Evolutionary conservation across 305 asterid genomes (phyloP).

Genomic region (Rubia peregrina): DNA sequence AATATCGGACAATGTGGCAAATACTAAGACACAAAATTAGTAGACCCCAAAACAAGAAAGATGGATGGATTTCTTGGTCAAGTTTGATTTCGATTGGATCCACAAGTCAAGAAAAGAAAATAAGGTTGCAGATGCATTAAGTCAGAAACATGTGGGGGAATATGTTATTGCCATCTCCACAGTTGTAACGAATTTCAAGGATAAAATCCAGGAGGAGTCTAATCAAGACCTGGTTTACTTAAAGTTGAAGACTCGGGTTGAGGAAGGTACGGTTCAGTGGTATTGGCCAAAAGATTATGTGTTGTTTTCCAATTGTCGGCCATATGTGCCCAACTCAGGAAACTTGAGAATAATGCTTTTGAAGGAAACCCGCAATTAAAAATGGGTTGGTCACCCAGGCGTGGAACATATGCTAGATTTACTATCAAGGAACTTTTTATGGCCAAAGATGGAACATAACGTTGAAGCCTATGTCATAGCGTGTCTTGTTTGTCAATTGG

Average conservation of each 20-base stretch:
- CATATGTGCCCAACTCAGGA: neutral
- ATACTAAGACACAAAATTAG: neutral
- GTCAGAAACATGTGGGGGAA: neutral
- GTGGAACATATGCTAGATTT: neutral
- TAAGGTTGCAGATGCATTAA: neutral
- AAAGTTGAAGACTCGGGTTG: too few relatives aligned
- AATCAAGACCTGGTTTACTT: too few relatives aligned
- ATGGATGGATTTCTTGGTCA: neutral
- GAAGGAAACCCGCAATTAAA: neutral
- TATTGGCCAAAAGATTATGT: too few relatives aligned
- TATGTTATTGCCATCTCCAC: neutral
- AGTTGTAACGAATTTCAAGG: too few relatives aligned
- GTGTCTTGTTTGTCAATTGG: neutral
- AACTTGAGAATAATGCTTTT: too few relatives aligned
- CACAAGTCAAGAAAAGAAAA: neutral
- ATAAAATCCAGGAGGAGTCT: too few relatives aligned
- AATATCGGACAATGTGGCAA: too few relatives aligned
- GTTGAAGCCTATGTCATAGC: neutral
- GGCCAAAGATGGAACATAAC: too few relatives aligned
- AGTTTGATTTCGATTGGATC: neutral
- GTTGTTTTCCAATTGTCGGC: neutral
- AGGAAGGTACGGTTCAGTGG: too few relatives aligned
- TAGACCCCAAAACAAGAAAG: neutral
- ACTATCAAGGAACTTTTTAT: neutral
- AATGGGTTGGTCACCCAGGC: neutral